Base-by-base conservation (phyloP, 805 yeast species). In the Lachancea sp. region DNA sequence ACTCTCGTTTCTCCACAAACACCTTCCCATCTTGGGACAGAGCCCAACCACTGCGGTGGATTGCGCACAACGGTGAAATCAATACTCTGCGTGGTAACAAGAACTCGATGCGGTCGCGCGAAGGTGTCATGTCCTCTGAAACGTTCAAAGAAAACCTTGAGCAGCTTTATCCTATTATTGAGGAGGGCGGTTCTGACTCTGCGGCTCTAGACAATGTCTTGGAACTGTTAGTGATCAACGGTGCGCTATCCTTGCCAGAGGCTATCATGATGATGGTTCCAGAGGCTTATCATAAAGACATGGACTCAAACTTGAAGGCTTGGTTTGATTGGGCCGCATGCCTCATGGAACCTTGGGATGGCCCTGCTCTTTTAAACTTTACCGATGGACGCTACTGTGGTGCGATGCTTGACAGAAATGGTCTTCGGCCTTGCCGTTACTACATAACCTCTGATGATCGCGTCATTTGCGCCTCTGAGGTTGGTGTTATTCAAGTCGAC, bases 1-100 rank as follows among this genome's bases (percentile, higher is more conserved):
- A 91, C 71, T 90, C 98, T 19, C 81, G 99, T 65, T 91, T 91
- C 75, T 89, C 97, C 47, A 91, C 99, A 27, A 91, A 91, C 68
- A 91, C 99, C 40, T 91, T 91, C 79, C 99, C 99, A 39, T 88
- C 96, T n/a, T 91, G 99, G 99, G 99, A 93, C 70, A 81, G 99
- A 69, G 98, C 99, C 19, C 99, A 91, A 70, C 99, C 99, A 40
- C 75, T 91, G 60, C 77, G 98, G 67, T 83, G 95, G 84, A 87
- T 95, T 27, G 99, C 99, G 33, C 99, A 91, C 71, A 91, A 91
- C 66, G 99, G 99, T 75, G 99, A 91, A 70, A 93, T 91, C 67
- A 91, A 91, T 70, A 91, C 99, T 34, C 71, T 91, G 62, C 79
- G 98, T 67, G 99, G 99, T 56, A 91, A 91, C 78, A 93, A 91